Conservation (phyloP, 2,329 filamentous ascomycete genomes). For the Fusarium piperis region DNA sequence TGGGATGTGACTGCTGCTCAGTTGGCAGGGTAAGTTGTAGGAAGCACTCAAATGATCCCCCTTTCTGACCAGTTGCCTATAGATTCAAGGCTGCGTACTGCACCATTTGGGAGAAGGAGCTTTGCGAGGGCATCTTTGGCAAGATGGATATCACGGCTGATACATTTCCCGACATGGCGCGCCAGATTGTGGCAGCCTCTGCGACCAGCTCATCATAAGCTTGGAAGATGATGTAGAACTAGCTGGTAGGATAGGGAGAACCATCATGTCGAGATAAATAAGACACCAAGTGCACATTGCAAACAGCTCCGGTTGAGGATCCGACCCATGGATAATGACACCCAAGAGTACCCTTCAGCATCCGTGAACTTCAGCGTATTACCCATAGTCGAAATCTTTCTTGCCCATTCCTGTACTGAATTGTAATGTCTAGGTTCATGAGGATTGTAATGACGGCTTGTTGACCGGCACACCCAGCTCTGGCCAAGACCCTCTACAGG, state of each 20-base stretch:
- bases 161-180: constrained; percentile 58
- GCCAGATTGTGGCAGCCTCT: constrained; percentile 46
- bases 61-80: background rate
- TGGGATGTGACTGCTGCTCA: constrained; percentile 67
- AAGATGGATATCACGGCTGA: constrained; percentile 62
- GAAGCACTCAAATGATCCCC: background rate
- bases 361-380: background rate
- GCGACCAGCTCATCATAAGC: background rate
- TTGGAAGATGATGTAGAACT: background rate
- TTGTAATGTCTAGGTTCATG: background rate
- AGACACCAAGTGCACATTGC: background rate
- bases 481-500: background rate
- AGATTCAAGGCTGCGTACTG: constrained; percentile 63
- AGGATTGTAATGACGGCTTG: background rate
- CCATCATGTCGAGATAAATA: background rate
- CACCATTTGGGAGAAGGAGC: constrained; percentile 61
- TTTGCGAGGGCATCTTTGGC: constrained; percentile 59
- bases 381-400: background rate
- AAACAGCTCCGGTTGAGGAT: background rate
- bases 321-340: background rate
- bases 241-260: background rate
- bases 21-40: constrained; percentile 50
- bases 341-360: background rate
- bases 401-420: background rate
- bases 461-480: background rate